These are phyloP conservation scores for Isabelozyma pseudorhagii DNA, from an alignment of 805 yeast species.

Conservation along the genomic window DNA sequence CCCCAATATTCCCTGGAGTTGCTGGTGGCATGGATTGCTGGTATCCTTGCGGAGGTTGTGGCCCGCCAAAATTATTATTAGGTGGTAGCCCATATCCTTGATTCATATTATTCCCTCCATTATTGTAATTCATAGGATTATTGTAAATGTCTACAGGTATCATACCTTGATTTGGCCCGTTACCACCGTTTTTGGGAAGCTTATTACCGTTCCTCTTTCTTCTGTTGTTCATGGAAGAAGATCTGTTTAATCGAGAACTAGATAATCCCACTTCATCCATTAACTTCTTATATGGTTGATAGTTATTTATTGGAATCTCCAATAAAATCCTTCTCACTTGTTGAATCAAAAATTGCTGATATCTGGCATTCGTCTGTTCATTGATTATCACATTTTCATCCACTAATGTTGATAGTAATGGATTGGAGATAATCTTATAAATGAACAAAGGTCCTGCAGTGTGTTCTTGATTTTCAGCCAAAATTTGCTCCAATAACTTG, in stretches of 20 bases:
- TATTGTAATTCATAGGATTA: slow-evolving; percentile 1
- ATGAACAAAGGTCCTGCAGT: slow-evolving; percentile 55
- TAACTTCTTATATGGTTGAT: slow-evolving; percentile 77
- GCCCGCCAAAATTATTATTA: not conserved
- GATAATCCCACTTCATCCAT: slow-evolving; percentile 88
- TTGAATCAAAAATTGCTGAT: slow-evolving; percentile 54
- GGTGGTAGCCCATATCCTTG: not conserved
- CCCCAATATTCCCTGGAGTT: not conserved
- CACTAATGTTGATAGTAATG: slow-evolving; percentile 43
- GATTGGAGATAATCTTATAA: slow-evolving; percentile 74
- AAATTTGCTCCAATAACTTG: slow-evolving; percentile 50
- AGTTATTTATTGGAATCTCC: slow-evolving; percentile 51
- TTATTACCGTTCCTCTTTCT: slow-evolving; percentile 16
- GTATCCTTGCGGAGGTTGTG: not conserved
- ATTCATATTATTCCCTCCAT: not conserved
- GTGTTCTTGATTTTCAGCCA: slow-evolving; percentile 64
- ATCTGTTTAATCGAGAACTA: slow-evolving; percentile 27
- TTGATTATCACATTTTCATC: slow-evolving; percentile 38
- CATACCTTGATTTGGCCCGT: not conserved
- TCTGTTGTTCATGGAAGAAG: slow-evolving; percentile 19
- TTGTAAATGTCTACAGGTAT: not conserved
- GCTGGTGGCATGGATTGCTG: not conserved
- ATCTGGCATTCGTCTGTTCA: slow-evolving; percentile 14
- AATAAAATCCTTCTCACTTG: slow-evolving; percentile 64
- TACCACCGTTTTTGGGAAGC: not conserved